phyloP scores from a whole-genome alignment of 352 stramenopile genomes.

The Pythium diclinum region DNA sequence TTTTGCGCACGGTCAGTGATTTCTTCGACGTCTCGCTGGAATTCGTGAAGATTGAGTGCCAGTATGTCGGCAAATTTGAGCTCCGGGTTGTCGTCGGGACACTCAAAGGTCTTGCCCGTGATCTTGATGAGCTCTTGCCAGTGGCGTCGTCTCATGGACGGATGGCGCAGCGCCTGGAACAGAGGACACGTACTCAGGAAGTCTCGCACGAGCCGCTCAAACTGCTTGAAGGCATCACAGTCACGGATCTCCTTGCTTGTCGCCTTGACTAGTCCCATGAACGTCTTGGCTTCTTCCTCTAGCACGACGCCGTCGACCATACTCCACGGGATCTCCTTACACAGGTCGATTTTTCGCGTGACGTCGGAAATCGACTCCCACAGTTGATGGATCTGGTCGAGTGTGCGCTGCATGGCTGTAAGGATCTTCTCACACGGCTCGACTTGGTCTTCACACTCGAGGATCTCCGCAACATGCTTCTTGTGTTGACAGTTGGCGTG shows the following conservation, averaged over 20 bases:
- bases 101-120: conserved; percentile 56
- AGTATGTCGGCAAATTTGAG: conserved; percentile 83
- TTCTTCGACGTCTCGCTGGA: conserved; percentile 85
- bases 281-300: conserved; percentile 92
- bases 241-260: conserved; percentile 88
- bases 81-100: conserved; percentile 58
- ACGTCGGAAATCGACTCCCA: conserved; percentile 88
- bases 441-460: conserved; percentile 91
- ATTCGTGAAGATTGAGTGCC: conserved; percentile 75
- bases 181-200: conserved; percentile 77
- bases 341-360: conserved; percentile 86
- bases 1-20: conserved; percentile 90
- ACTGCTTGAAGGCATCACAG: conserved; percentile 89
- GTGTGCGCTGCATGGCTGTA: conserved; percentile 64
- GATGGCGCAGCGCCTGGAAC: conserved; percentile 74
- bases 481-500: conserved; percentile 46
- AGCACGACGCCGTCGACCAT: conserved; percentile 90
- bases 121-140: conserved; percentile 68
- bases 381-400: conserved; percentile 76
- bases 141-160: conserved; percentile 69
- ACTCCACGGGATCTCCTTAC: conserved; percentile 88
- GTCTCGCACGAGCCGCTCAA: conserved; percentile 69
- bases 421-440: conserved; percentile 75
- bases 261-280: conserved; percentile 86
- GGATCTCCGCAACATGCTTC: conserved; percentile 88